Evolutionary conservation across 202 grass and related monocot genomes (phyloP).

Genomic region (Carex sylvatica): DNA sequence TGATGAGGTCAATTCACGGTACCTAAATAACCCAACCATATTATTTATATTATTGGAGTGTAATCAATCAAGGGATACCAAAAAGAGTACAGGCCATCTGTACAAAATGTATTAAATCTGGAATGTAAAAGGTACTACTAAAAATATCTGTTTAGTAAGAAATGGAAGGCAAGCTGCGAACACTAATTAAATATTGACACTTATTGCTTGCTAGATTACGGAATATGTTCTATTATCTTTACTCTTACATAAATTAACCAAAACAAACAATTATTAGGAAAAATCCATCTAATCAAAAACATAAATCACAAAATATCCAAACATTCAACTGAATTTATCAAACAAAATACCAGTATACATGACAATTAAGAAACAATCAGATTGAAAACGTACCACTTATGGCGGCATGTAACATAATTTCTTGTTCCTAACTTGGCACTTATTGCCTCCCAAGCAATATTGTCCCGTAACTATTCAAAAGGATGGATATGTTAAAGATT

Average conservation of each 20-base stretch:
- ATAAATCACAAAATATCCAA: not conserved
- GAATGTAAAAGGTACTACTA: not conserved
- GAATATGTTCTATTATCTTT: not conserved
- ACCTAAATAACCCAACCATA: constrained; percentile 44
- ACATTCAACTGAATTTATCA: not conserved
- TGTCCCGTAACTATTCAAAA: constrained; percentile 62
- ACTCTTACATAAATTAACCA: not conserved
- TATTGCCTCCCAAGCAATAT: constrained; percentile 86
- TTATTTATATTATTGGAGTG: not conserved
- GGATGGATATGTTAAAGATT: not conserved
- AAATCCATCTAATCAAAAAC: not conserved
- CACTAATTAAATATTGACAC: not conserved
- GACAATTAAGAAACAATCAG: not conserved
- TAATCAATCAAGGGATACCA: not conserved
- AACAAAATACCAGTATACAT: not conserved
- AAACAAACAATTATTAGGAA: constrained; percentile 1
- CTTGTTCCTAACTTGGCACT: constrained; percentile 72
- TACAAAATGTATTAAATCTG: constrained; percentile 3
- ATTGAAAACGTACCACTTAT: constrained; percentile 60
- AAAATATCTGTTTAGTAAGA: not conserved
- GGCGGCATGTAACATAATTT: constrained; percentile 25
- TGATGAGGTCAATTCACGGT: constrained; percentile 53
- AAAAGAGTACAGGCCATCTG: not conserved
- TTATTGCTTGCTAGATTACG: not conserved
- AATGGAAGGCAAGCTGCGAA: not conserved